These are phyloP conservation scores for Setaria viridis DNA, from an alignment of 202 grass and related monocot species.

Conservation along the genomic window DNA sequence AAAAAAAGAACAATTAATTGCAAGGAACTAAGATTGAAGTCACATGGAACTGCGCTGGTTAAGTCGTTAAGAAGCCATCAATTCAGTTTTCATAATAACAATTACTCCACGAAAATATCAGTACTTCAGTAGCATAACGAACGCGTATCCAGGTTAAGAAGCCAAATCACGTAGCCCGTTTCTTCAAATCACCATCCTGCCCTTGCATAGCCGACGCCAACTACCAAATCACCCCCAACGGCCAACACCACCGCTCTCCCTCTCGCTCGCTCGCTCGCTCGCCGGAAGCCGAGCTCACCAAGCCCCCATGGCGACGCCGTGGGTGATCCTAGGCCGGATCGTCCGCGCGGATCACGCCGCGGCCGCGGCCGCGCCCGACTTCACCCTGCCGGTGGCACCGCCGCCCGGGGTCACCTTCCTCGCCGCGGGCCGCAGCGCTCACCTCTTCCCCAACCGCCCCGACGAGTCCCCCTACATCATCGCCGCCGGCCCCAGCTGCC, in stretches of 20 bases:
- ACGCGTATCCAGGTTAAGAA: too few relatives aligned
- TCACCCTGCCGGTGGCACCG: background rate
- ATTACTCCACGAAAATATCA: too few relatives aligned
- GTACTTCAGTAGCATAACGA: too few relatives aligned
- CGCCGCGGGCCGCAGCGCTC: background rate
- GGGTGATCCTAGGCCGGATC: background rate
- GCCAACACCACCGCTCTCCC: background rate
- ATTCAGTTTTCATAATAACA: too few relatives aligned
- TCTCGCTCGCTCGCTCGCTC: background rate
- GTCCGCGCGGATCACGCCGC: background rate
- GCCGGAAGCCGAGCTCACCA: background rate
- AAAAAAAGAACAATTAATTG: background rate
- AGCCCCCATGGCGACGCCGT: background rate
- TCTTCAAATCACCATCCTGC: background rate
- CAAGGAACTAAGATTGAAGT: background rate
- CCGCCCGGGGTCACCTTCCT: background rate
- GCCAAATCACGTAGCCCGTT: background rate
- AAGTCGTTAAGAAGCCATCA: too few relatives aligned
- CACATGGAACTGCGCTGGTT: too few relatives aligned
- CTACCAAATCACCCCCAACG: background rate
- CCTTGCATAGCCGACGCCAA: background rate
- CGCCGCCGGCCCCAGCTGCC: background rate
- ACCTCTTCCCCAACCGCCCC: background rate
- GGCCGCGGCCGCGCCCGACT: too few relatives aligned
- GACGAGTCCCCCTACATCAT: background rate